phyloP scores from a whole-genome alignment of 2,329 filamentous ascomycete genomes.

The Setomelanomma holmii region DNA sequence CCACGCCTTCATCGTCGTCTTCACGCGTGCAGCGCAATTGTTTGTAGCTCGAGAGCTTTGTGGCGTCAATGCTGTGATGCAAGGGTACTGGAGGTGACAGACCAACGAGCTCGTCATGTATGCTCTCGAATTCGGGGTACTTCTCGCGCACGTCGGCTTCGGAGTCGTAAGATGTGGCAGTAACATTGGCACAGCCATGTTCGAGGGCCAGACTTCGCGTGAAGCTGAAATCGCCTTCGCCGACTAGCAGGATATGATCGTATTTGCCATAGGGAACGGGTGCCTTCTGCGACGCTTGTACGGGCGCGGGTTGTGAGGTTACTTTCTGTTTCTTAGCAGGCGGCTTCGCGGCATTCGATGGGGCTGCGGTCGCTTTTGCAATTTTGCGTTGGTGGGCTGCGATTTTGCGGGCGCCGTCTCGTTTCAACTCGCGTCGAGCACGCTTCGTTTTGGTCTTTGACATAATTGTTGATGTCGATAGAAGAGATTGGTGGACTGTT shows the following conservation, averaged over 20 bases:
- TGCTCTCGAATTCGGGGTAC: constrained; percentile 57
- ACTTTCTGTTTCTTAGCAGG: constrained; percentile 17
- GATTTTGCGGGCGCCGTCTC: constrained; percentile 38
- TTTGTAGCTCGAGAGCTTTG: constrained; percentile 54
- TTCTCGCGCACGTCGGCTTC: constrained; percentile 61
- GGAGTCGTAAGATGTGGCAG: constrained; percentile 73
- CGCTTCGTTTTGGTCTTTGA: constrained; percentile 46
- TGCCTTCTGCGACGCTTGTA: constrained; percentile 50
- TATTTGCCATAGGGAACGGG: constrained; percentile 71
- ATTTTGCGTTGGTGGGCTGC: constrained; percentile 33
- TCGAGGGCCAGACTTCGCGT: constrained; percentile 69
- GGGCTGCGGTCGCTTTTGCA: constrained; percentile 21
- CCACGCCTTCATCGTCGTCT: constrained; percentile 25
- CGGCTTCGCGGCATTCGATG: constrained; percentile 16
- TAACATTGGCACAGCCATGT: constrained; percentile 71
- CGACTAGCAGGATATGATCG: constrained; percentile 76
- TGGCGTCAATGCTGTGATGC: constrained; percentile 70
- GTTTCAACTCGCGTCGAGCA: constrained; percentile 43
- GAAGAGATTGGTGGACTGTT: too few species aligned
- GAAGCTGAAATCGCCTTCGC: constrained; percentile 83
- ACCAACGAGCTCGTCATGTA: constrained; percentile 22
- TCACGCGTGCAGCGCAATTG: constrained; percentile 26
- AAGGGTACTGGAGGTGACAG: constrained; percentile 46
- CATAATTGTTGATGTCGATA: constrained; percentile 27
- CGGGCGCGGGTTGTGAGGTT: constrained; percentile 2